Evolutionary conservation across 495 filamentous ascomycete genomes (phyloP), one percentile per base, ranked within the genome.

Genomic region (Hypomontagnella submonticulosa): DNA sequence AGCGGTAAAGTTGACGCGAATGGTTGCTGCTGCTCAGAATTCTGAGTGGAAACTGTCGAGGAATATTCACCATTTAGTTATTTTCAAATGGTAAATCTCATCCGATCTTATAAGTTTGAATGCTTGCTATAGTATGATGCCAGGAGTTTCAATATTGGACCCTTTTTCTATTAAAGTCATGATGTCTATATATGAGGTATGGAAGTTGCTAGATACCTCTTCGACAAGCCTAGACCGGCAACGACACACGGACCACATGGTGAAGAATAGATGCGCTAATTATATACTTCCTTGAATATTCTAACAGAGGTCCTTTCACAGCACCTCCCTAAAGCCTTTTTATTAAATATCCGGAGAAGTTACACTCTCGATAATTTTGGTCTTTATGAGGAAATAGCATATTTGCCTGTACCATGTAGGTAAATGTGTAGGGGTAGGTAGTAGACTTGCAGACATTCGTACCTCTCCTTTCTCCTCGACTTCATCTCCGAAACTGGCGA

Each of bases 191-290:
- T n/a, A 3, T 11, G 36, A 5, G 12, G 40, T 15, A 60, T 66
- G 46, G 63, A 66, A 66, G 50, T 34, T 61, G 27, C 63, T 59
- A 66, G 63, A 51, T 46, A 49, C 34, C 11, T 62, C 56, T 42
- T 63, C 61, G 11, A 53, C 47, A 19, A 41, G 3, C 13, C 9
- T 27, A 27, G 23, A 6, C 23, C 23, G 23, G 23, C 6, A 15
- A 8, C 11, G 19, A 44, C 53, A 44, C 47, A 61, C 47, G 47
- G 57, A 33, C 55, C 55, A 58, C 51, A 40, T 37, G 49, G 9
- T 19, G 15, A 20, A 32, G 36, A 27, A 27, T 6, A 6, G 23
- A 27, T 27, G 6, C 23, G 3, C 23, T 27, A 27, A 6, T n/a
- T n/a, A n/a, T n/a, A n/a, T n/a, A n/a, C n/a, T n/a, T n/a, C n/a